These are phyloP conservation scores for Floccularia luteovirens DNA, from an alignment of 768 basidiomycete genomes.

Conservation along the genomic window DNA sequence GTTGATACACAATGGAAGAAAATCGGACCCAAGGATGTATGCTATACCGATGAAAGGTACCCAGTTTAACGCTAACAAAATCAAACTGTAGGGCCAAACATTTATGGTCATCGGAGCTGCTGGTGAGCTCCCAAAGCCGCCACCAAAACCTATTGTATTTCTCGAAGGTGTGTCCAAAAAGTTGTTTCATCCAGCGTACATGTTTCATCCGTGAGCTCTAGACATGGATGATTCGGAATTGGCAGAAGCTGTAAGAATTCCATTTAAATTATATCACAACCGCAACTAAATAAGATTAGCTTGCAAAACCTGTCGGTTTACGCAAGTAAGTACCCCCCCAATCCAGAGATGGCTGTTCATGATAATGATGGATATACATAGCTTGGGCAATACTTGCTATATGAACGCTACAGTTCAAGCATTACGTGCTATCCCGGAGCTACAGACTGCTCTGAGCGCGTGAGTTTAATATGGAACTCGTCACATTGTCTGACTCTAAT, in stretches of 20 bases:
- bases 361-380: slow-evolving; percentile 11
- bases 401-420: slow-evolving; percentile 95
- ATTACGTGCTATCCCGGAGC: slow-evolving; percentile 87
- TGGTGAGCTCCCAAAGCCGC: slow-evolving; percentile 86
- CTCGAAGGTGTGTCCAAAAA: slow-evolving; percentile 54
- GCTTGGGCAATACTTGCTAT: slow-evolving; percentile 93
- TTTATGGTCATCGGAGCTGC: slow-evolving; percentile 94
- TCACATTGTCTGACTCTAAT: background rate
- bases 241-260: slow-evolving; percentile 62
- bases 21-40: slow-evolving; percentile 72
- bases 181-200: slow-evolving; percentile 6
- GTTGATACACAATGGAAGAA: slow-evolving; percentile 86
- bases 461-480: slow-evolving; percentile 21
- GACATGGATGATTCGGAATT: slow-evolving; percentile 84
- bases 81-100: slow-evolving; percentile 63
- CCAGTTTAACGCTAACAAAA: slow-evolving; percentile 1
- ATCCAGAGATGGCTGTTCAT: background rate
- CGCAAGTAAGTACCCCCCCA: slow-evolving; percentile 43
- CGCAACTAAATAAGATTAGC: slow-evolving; percentile 29
- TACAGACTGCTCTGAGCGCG: slow-evolving; percentile 63
- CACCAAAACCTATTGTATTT: slow-evolving; percentile 71
- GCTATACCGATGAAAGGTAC: slow-evolving; percentile 14
- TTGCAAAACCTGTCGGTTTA: slow-evolving; percentile 76
- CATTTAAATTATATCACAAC: slow-evolving; percentile 1
- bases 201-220: slow-evolving; percentile 12